Conservation (phyloP, 805 yeast species). For the Isabelozyma gotoi region DNA sequence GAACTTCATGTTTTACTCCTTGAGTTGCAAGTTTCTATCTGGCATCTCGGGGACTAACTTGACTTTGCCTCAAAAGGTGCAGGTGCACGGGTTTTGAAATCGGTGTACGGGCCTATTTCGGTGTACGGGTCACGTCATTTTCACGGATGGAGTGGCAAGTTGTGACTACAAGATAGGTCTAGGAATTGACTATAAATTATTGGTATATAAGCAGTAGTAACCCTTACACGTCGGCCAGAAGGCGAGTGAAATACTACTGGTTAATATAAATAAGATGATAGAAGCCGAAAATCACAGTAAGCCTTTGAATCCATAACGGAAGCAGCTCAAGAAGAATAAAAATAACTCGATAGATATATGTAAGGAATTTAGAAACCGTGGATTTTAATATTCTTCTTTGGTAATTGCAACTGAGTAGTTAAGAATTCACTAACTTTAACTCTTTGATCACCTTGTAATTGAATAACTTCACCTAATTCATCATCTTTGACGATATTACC, state of each 20-base stretch:
- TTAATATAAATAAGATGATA: background rate
- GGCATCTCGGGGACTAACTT: no score
- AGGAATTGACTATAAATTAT: background rate
- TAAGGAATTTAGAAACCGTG: conserved; percentile 77
- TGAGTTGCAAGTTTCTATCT: background rate
- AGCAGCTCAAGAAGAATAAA: background rate
- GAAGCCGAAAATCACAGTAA: background rate
- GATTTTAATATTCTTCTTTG: conserved; percentile 95
- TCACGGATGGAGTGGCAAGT: background rate
- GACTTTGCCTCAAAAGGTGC: no score
- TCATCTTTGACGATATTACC: conserved; percentile 97
- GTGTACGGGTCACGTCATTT: background rate
- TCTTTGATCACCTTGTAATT: conserved; percentile 98
- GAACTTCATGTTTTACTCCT: background rate
- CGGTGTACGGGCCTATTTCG: no score
- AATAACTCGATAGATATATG: background rate
- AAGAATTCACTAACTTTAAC: conserved; percentile 92
- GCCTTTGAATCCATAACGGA: background rate
- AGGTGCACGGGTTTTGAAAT: no score
- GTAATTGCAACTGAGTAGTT: conserved; percentile 80
- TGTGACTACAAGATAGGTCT: background rate
- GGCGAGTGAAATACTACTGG: background rate
- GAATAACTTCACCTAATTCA: conserved; percentile 95
- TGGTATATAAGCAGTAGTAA: background rate
- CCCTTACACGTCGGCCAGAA: no score